These are phyloP conservation scores for Clavispora carvajalis DNA, from an alignment of 805 yeast species.

Conservation along the genomic window DNA sequence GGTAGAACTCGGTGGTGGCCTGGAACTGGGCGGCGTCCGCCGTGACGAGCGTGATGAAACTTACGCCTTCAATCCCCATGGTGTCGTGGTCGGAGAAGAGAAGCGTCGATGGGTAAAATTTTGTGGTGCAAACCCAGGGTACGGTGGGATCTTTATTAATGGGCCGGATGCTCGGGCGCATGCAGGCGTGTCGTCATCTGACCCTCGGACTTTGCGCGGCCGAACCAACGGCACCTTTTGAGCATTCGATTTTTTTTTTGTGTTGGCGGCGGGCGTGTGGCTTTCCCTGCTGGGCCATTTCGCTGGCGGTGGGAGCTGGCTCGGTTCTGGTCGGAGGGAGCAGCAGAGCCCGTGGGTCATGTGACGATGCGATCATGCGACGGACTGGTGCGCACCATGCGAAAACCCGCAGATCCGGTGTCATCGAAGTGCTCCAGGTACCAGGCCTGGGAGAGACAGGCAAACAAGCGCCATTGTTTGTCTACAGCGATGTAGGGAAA, in stretches of 20 bases:
- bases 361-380: background rate
- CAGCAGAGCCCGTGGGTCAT: background rate
- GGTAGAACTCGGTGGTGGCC: slow-evolving; percentile 51
- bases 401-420: slow-evolving; percentile 1
- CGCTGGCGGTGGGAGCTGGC: too few relatives aligned
- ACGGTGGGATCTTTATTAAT: background rate
- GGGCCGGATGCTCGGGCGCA: slow-evolving; percentile 1
- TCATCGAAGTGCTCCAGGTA: too few relatives aligned
- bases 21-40: slow-evolving; percentile 42
- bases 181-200: slow-evolving; percentile 4
- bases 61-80: slow-evolving; percentile 28
- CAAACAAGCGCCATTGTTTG: too few relatives aligned
- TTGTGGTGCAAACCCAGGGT: background rate
- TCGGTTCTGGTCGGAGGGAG: background rate
- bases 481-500: too few relatives aligned
- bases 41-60: slow-evolving; percentile 61
- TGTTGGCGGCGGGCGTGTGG: too few relatives aligned
- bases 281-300: too few relatives aligned
- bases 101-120: background rate
- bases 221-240: too few relatives aligned
- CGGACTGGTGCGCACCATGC: background rate
- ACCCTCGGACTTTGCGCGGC: slow-evolving; percentile 4
- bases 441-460: too few relatives aligned
- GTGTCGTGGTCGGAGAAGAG: background rate
- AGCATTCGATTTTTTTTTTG: too few relatives aligned